These are phyloP conservation scores for Hydnomerulius pinastri DNA, from an alignment of 768 basidiomycete species.

Conservation along the genomic window DNA sequence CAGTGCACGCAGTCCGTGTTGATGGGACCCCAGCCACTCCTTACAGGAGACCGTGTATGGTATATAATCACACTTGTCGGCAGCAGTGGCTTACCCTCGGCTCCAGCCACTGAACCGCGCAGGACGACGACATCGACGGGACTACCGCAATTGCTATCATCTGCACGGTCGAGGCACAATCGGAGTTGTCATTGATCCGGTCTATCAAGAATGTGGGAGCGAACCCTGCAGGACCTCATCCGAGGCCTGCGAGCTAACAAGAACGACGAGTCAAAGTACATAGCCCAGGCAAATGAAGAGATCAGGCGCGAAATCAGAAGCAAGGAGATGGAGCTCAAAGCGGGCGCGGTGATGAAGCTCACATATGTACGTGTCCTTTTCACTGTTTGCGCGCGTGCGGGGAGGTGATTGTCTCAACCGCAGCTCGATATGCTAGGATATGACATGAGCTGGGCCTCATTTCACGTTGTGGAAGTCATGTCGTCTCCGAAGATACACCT, in stretches of 20 bases:
- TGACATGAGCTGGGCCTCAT: conserved; percentile 95
- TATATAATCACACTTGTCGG: too few species aligned
- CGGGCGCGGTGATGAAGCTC: conserved; percentile 91
- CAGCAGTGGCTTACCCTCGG: too few species aligned
- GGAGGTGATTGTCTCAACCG: conserved; percentile 13
- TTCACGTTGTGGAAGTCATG: conserved; percentile 98
- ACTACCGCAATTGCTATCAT: not conserved
- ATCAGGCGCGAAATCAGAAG: conserved; percentile 88
- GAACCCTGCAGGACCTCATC: conserved; percentile 93
- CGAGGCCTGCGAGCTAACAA: conserved; percentile 95
- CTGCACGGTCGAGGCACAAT: not conserved
- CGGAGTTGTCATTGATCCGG: not conserved
- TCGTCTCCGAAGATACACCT: conserved; percentile 88
- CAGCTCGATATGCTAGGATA: conserved; percentile 98
- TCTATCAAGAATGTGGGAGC: conserved; percentile 78
- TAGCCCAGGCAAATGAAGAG: conserved; percentile 91
- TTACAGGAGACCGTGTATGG: too few species aligned
- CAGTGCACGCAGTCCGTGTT: too few species aligned
- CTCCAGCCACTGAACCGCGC: not conserved
- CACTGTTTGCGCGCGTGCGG: not conserved
- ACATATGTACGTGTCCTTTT: conserved; percentile 75
- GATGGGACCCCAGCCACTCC: not conserved
- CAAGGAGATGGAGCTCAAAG: conserved; percentile 97
- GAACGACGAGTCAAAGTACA: conserved; percentile 89
- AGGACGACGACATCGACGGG: not conserved